phyloP scores from a whole-genome alignment of 805 yeast species.

The Myxozyma vanderwaltii region DNA sequence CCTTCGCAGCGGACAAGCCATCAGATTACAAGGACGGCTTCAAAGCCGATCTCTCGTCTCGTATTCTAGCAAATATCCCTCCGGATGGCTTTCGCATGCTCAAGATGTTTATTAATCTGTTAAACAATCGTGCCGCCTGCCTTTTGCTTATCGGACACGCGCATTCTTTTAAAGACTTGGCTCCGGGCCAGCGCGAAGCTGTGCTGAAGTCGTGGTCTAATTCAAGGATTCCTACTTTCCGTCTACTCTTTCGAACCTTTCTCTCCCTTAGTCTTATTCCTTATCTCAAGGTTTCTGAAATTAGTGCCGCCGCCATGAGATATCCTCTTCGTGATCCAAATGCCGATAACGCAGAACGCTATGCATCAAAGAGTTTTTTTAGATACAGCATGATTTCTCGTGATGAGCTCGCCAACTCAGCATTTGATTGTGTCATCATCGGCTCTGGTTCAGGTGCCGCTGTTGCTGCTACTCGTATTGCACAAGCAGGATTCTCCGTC shows the following conservation, averaged over 20 bases:
- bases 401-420: constrained; percentile 37
- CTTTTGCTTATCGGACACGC: constrained; percentile 18
- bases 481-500: constrained; percentile 48
- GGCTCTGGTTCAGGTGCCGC: constrained; percentile 61
- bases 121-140: neutral
- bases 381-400: constrained; percentile 42
- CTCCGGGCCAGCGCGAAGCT: constrained; percentile 43
- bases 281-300: constrained; percentile 42
- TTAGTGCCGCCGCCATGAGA: constrained; percentile 46
- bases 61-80: neutral
- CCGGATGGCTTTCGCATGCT: neutral
- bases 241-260: constrained; percentile 45
- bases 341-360: constrained; percentile 40
- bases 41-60: neutral
- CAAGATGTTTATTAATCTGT: neutral
- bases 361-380: constrained; percentile 39
- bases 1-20: constrained; percentile 8
- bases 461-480: constrained; percentile 52
- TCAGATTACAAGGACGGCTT: constrained; percentile 1
- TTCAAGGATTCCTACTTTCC: constrained; percentile 46
- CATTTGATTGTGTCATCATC: constrained; percentile 50
- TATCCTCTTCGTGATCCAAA: constrained; percentile 44
- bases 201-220: constrained; percentile 48
- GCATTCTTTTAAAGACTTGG: constrained; percentile 37
- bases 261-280: constrained; percentile 38